Base-by-base conservation (phyloP, 2,329 filamentous ascomycete genomes). In the Conoideocrella luteorostrata region DNA sequence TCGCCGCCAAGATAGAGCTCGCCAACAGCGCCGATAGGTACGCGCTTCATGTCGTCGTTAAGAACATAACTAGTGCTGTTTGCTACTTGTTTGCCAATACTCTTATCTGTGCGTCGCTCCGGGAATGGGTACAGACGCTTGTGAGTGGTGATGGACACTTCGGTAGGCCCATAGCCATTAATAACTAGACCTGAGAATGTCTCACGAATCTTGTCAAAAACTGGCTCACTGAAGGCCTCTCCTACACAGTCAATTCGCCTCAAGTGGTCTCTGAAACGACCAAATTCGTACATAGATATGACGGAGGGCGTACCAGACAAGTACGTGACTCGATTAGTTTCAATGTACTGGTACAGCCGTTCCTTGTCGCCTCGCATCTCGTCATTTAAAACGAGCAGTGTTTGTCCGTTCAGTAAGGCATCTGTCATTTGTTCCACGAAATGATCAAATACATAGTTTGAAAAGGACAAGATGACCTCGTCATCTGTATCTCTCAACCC, bases 121-220 rank as follows among this genome's bases (percentile, higher is more conserved):
- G 43, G 43, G 21, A 21, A 45, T 21, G 37, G 43, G 21, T 45
- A 45, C 2, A 42, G 43, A n/a, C 43, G 43, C 30, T 45, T 45
- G 30, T 45, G 38, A 13, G 39, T 43, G 2, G 44, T 46, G 40
- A 46, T 47, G 23, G 42, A 45, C 13, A 45, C 43, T 29, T 47
- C 46, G 5, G 46, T 47, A 22, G 46, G 46, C 4, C 46, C 46
- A 32, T 47, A 47, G 34, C 46, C 46, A 32, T 48, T 48, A 33
- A 48, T 43, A 29, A 48, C 28, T 6, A 47, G 41, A 5, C 45
- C 45, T 10, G 41, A 29, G 36, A 47, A 47, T 6, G 41, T 47
- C 20, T 44, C 41, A 13, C 45, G 45, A 28, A 47, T 47, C 30
- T 47, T 47, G 41, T 38, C 36, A 38, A 38, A 38, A 9, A 38